A percentile compares a stretch with the other conserved stretches of the same genome.
Evolutionary conservation across 495 filamentous ascomycete species (phyloP).

Genomic region (Penicillium maclennaniae): DNA sequence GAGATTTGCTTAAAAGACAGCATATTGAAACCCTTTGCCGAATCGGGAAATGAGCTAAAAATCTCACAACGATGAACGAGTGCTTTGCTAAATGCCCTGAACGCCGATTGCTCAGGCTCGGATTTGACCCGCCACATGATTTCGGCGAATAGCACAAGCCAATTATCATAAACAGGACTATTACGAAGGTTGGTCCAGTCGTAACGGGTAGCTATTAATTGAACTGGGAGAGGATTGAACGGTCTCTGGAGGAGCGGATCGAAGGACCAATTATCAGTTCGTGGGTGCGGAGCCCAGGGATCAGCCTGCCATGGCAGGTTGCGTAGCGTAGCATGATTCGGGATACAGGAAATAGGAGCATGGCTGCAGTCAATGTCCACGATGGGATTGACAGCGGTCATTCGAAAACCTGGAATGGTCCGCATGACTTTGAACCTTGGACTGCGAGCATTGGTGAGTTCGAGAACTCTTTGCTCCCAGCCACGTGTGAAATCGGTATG

Average conservation of each 20-base stretch:
- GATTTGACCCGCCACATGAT: not conserved
- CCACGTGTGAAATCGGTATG: not conserved
- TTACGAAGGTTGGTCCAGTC: not conserved
- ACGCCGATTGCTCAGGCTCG: not conserved
- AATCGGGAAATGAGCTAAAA: not conserved
- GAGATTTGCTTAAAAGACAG: not conserved
- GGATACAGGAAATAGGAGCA: not conserved
- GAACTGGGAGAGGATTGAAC: not conserved
- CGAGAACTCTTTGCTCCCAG: not conserved
- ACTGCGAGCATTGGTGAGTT: not conserved
- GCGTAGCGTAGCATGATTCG: not conserved
- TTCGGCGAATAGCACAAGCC: not conserved
- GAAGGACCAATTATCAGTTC: not conserved
- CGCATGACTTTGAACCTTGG: not conserved
- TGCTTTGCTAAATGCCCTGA: not conserved
- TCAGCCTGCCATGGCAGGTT: not conserved
- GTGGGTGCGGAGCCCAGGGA: not conserved
- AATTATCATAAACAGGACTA: not conserved
- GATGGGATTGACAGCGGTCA: not conserved
- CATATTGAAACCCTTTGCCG: not conserved
- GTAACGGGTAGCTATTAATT: not conserved
- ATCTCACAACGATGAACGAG: not conserved
- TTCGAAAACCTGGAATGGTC: not conserved
- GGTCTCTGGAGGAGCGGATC: not conserved
- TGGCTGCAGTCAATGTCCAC: not conserved